Base-by-base conservation (phyloP, 2,329 filamentous ascomycete species). In the Penicillium sp. region DNA sequence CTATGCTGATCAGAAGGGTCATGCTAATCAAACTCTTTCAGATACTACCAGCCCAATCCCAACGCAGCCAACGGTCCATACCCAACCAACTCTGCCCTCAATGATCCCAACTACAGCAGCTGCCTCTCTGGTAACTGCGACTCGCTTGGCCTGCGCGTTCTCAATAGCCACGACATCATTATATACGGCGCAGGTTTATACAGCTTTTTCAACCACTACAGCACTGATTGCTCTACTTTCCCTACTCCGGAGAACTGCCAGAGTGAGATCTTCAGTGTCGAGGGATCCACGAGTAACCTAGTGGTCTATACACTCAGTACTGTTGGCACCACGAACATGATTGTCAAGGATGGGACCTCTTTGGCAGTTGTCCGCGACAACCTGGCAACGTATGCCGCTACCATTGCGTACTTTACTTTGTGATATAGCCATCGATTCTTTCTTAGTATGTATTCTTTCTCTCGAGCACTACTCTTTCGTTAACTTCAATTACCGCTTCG, bases 181-280 rank as follows among this genome's bases (percentile, higher is more conserved):
- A 64, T 74, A 14, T 79, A 78, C 51, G 77, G 77, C 13, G 76
- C 72, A 0, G 77, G 77, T 1, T 56, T 77, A 4, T 79, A 80
- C 65, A 73, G 68, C 14, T 79, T 80, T 65, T 80, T 79, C 61
- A 69, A 76, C 54, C 69, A 77, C 54, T 78, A 79, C 62, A 72
- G 61, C 49, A 74, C 70, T 0, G 54, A 57, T 1, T 76, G 73
- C 57, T 69, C 69, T 3, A 58, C 67, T 27, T 61, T 65, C 44
- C 67, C 66, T 7, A 59, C 62, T 6, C 62, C 66, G 1, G 67
- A 69, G 6, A 50, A 64, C 1, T 80, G 77, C 46, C 77, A 79
- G 62, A 68, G 63, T 29, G 57, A 69, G n/a, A 77, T 78, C 11
- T 64, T 77, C 46, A 70, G 68, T 32, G 57, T 78, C 11, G 74